Evolutionary conservation across 2,329 filamentous ascomycete species (phyloP).

Genomic region (Pseudogymnoascus sp.): DNA sequence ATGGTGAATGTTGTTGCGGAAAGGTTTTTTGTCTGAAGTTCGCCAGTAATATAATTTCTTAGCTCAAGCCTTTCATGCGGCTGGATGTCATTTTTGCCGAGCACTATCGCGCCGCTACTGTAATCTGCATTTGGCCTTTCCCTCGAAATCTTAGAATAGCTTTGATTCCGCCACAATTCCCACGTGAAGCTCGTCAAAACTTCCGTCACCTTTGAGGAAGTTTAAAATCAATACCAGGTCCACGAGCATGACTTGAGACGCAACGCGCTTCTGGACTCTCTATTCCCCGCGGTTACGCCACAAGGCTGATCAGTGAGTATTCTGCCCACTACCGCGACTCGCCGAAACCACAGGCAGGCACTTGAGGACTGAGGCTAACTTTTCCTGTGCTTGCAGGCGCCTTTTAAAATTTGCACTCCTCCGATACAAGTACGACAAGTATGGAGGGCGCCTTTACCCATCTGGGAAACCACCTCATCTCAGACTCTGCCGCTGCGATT

Average conservation of each 20-base stretch:
- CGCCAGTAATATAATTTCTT: constrained; percentile 18
- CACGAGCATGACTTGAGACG: constrained; percentile 26
- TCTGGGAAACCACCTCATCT: constrained; percentile 78
- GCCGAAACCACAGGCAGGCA: neutral
- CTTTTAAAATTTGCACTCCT: constrained; percentile 9
- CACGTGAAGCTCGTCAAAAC: constrained; percentile 13
- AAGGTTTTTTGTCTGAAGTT: constrained; percentile 11
- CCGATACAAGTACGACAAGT: constrained; percentile 17
- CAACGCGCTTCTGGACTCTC: constrained; percentile 19
- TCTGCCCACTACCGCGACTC: neutral
- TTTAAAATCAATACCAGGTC: constrained; percentile 12
- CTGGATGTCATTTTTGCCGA: constrained; percentile 11
- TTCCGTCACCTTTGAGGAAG: constrained; percentile 12
- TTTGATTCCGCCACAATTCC: constrained; percentile 14
- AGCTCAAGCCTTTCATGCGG: constrained; percentile 14
- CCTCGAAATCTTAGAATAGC: constrained; percentile 9
- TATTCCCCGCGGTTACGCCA: constrained; percentile 22
- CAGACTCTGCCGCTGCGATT: constrained; percentile 76
- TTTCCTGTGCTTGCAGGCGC: constrained; percentile 12
- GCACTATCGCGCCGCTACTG: constrained; percentile 10
- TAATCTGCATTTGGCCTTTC: constrained; percentile 10
- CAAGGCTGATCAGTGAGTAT: constrained; percentile 21
- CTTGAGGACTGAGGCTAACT: constrained; percentile 12
- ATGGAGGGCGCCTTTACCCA: constrained; percentile 89
- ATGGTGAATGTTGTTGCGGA: constrained; percentile 7